Base-by-base conservation (phyloP, 257 asterid genomes). In the Orobanche coerulescens region DNA sequence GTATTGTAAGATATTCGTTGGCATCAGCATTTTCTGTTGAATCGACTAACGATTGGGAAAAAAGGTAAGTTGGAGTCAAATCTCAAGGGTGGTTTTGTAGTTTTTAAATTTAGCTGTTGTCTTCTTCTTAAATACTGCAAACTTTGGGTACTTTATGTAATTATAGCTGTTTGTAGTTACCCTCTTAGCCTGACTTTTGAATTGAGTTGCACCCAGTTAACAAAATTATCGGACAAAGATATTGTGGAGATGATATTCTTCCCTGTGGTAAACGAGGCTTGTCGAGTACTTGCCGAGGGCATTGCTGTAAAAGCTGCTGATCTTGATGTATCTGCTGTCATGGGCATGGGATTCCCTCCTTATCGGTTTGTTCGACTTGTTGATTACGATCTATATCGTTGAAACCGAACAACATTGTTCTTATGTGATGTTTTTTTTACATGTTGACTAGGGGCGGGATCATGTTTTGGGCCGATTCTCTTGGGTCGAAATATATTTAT, bases 311-410 rank as follows among this genome's bases (percentile, higher is more conserved):
- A 93, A 73, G 88, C 99, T 64, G 78, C 96, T 10, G 99, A 93
- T 78, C 94, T 93, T 4, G 99, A 93, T 82, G 79, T 93, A 36
- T 76, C 99, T 47, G 81, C 90, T 44, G 88, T 93, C 49, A 87
- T 89, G 99, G 97, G 99, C 72, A 82, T 87, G 94, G 99, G 99
- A 7, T 93, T 86, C 67, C 97, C 99, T 8, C 91, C 97, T 53
- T 93, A 89, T 85, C 82, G 98, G 96, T 92, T 23, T 14, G 81
- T 39, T 40, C 34, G 19, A 33, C 6, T 1, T 13, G 5, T 56
- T 25, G 14, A 61, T 54, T 9, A n/a, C 12, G 6, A 18, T 19
- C 6, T 33, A 0, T 25, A 18, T 24, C 23, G 11, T 20, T 33
- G 4, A 9, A 54, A 49, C 6, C 0, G 4, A 22, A 0, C 2